phyloP scores from a whole-genome alignment of 2,329 filamentous ascomycete genomes.

The Penicillium sp. region DNA sequence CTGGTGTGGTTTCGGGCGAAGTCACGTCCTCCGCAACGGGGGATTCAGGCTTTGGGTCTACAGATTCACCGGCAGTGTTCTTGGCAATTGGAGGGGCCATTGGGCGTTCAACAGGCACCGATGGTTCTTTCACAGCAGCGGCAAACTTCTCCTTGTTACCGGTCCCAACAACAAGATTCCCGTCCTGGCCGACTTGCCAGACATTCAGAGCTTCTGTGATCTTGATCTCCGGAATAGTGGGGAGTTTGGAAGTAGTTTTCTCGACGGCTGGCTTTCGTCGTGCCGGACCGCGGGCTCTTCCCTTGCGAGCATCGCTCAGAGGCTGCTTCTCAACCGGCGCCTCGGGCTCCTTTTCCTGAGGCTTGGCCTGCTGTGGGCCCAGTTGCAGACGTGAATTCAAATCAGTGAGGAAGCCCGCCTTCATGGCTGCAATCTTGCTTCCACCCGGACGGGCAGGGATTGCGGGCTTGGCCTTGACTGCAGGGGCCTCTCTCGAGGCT shows the following conservation, averaged over 20 bases:
- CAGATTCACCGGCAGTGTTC: conserved; percentile 29
- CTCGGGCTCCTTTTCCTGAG: conserved; percentile 57
- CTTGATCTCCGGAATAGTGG: conserved; percentile 31
- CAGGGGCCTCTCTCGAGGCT: conserved; percentile 24
- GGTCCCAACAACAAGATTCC: conserved; percentile 27
- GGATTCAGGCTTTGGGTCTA: conserved; percentile 22
- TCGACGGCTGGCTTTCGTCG: conserved; percentile 59
- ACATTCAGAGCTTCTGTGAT: conserved; percentile 36
- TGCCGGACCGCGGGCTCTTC: conserved; percentile 77
- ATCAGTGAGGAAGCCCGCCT: conserved; percentile 86
- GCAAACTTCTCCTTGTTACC: conserved; percentile 12
- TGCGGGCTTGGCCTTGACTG: conserved; percentile 65
- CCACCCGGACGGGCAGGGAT: conserved; percentile 70
- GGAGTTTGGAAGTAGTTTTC: conserved; percentile 40
- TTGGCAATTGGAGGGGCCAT: conserved; percentile 28
- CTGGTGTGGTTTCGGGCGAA: not conserved
- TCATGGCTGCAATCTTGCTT: conserved; percentile 80
- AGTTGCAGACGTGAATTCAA: conserved; percentile 80
- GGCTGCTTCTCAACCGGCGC: conserved; percentile 63
- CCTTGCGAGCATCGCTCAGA: conserved; percentile 80
- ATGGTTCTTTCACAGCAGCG: conserved; percentile 4
- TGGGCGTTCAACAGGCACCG: conserved; percentile 10
- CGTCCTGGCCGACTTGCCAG: conserved; percentile 32
- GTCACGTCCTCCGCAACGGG: conserved; percentile 7
- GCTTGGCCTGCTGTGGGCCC: conserved; percentile 70